A percentile compares a stretch with the other conserved stretches of the same genome.
Evolutionary conservation across 805 yeast species (phyloP).

Genomic region (Clavispora asparagi): DNA sequence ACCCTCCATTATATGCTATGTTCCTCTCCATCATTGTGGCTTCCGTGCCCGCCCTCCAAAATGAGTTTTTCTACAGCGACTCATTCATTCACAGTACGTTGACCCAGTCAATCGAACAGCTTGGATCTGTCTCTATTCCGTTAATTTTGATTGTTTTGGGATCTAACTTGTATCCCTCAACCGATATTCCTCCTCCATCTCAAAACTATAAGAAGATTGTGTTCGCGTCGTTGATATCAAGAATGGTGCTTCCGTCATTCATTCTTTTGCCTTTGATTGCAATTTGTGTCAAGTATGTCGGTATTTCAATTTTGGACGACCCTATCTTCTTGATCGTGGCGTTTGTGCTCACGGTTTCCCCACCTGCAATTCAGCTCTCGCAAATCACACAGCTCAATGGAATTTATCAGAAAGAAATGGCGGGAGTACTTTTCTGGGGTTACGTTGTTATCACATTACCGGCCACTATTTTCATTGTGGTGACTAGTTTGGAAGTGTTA

Average conservation of each 20-base stretch:
- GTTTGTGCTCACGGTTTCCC: constrained; percentile 68
- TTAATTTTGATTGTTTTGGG: constrained; percentile 71
- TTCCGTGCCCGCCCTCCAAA: constrained; percentile 53
- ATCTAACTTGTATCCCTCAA: constrained; percentile 67
- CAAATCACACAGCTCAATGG: constrained; percentile 77
- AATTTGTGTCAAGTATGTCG: constrained; percentile 55
- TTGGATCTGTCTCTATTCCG: constrained; percentile 76
- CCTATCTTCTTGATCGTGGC: constrained; percentile 77
- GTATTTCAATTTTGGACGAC: constrained; percentile 68
- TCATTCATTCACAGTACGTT: constrained; percentile 66
- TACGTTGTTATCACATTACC: constrained; percentile 73
- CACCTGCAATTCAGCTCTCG: constrained; percentile 80
- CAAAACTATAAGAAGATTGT: constrained; percentile 59
- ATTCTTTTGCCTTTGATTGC: constrained; percentile 65
- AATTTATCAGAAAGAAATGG: constrained; percentile 76
- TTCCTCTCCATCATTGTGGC: constrained; percentile 63
- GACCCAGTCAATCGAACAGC: constrained; percentile 55
- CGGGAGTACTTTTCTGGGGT: constrained; percentile 78
- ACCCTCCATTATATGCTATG: constrained; percentile 85
- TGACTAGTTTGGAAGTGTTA: constrained; percentile 56
- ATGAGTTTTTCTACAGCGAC: constrained; percentile 47
- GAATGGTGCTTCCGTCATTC: constrained; percentile 75
- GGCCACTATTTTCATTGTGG: constrained; percentile 67
- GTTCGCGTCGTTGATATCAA: constrained; percentile 62
- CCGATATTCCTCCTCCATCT: constrained; percentile 62